Percentiles rank a stretch among this genome's conserved stretches.
Evolutionary conservation across 2,329 filamentous ascomycete species (phyloP).

Genomic region (Verticillium longisporum): DNA sequence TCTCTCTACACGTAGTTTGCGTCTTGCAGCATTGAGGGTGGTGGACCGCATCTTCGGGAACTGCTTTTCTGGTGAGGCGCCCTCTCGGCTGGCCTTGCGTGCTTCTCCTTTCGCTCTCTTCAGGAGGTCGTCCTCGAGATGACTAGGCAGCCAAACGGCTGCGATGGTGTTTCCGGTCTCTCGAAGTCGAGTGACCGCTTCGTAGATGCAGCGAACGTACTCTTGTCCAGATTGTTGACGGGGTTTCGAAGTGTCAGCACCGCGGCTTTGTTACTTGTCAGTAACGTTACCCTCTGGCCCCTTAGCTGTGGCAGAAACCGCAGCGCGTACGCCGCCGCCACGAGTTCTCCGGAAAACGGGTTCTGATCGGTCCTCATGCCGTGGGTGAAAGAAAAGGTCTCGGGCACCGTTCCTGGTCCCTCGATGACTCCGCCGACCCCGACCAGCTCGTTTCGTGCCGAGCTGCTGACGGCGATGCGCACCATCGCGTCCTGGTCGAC

Average conservation of each 20-base stretch:
- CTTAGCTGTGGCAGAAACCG: slow-evolving; percentile 4
- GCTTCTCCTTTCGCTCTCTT: neutral
- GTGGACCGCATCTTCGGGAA: slow-evolving; percentile 1
- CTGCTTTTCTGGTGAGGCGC: neutral
- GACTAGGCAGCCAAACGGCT: neutral
- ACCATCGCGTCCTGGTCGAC: neutral
- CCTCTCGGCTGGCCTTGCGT: neutral
- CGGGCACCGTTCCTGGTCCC: slow-evolving; percentile 2
- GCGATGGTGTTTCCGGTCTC: neutral
- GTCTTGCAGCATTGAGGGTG: neutral
- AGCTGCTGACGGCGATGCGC: slow-evolving; percentile 12
- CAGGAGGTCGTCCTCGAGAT: neutral
- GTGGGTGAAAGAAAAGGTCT: slow-evolving; percentile 13
- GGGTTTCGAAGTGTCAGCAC: slow-evolving; percentile 9
- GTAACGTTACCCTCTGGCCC: slow-evolving; percentile 5
- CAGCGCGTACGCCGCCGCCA: slow-evolving; percentile 10
- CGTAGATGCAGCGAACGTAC: slow-evolving; percentile 13
- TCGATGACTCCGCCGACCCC: slow-evolving; percentile 10
- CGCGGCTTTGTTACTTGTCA: slow-evolving; percentile 13
- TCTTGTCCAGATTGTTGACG: slow-evolving; percentile 13
- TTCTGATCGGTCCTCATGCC: slow-evolving; percentile 13
- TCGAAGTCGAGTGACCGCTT: slow-evolving; percentile 6
- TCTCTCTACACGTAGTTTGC: neutral
- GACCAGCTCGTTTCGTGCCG: slow-evolving; percentile 10
- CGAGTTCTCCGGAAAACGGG: slow-evolving; percentile 12